These are phyloP conservation scores for Margaritispora aquatica DNA, from an alignment of 495 filamentous ascomycete genomes.

Conservation along the genomic window DNA sequence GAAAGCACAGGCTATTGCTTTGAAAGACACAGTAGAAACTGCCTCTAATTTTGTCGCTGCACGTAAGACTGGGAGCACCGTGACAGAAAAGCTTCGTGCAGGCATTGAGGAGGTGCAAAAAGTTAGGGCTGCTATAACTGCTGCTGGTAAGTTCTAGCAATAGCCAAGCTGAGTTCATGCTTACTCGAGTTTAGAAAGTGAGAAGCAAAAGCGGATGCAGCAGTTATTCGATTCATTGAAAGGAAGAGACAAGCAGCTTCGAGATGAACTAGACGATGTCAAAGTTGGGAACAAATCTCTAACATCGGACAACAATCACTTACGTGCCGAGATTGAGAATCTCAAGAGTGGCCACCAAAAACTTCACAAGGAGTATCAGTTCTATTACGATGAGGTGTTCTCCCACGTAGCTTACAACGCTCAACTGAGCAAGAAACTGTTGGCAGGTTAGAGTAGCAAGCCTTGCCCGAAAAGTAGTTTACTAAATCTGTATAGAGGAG, in stretches of 20 bases:
- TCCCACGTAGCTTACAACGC: neutral
- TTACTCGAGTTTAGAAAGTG: neutral
- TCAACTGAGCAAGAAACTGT: neutral
- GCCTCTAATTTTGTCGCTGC: neutral
- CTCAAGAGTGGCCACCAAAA: neutral
- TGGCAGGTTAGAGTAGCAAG: neutral
- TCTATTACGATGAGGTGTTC: neutral
- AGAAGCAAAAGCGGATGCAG: too few species aligned
- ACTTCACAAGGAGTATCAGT: neutral
- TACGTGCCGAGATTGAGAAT: neutral
- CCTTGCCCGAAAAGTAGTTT: neutral
- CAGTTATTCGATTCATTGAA: too few species aligned
- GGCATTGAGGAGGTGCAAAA: neutral
- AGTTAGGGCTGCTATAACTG: neutral
- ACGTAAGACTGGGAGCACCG: too few species aligned
- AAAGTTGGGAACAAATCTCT: neutral
- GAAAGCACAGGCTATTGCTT: neutral
- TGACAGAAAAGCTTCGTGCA: neutral
- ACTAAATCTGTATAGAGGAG: neutral
- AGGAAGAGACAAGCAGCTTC: neutral
- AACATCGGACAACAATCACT: neutral
- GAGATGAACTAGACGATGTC: neutral
- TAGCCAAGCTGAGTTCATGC: neutral
- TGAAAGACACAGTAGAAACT: conserved; percentile 2
- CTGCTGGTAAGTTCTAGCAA: neutral